Base-by-base conservation (phyloP, 768 basidiomycete genomes). In the Tubosaeta sp. region DNA sequence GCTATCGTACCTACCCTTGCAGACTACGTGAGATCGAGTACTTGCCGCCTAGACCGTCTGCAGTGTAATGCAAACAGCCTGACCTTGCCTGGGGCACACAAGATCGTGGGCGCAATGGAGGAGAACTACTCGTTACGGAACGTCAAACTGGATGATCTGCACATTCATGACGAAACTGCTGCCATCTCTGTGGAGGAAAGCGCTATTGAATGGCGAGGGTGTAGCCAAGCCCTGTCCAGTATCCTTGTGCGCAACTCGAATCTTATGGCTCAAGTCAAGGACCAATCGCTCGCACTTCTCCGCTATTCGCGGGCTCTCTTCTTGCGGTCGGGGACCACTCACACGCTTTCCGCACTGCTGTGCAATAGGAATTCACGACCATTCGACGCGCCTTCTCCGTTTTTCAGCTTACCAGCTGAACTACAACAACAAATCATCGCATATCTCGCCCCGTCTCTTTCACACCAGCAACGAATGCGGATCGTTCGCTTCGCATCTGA, bases 11-110 rank as follows among this genome's bases (percentile, higher is more conserved):
- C 77, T 0, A 55, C 61, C 48, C 72, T 87, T 44, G 53, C 71
- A 13, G 68, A 70, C 16, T 87, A 77, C 56, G 65, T 86, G 13
- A 69, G 69, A 14, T 83, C 82, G 14, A 63, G 71, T 10, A 74
- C 73, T 18, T 82, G 82, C 54, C 69, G 64, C 21, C 67, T 86
- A 9, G 68, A 73, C 40, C 70, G 69, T 3, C 67, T 86, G 36
- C 76, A 74, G 47, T 75, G 79, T 52, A 84, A 78, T 52, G 79
- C 77, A 32, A 87, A 87, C 52, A 63, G 66, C 25, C 63, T 87
- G 8, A 79, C 78, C 4, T 62, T 71, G 40, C 69, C 58, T 2
- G 77, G 73, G 10, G 74, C 81, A 16, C 65, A 64, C 31, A 60
- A 61, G 14, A 76, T 87, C 38, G 64, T 82, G 27, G 60, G 63